Evolutionary conservation across 2,329 filamentous ascomycete species (phyloP), one percentile per base, ranked within the genome.

Genomic region (Lachnellula suecica): DNA sequence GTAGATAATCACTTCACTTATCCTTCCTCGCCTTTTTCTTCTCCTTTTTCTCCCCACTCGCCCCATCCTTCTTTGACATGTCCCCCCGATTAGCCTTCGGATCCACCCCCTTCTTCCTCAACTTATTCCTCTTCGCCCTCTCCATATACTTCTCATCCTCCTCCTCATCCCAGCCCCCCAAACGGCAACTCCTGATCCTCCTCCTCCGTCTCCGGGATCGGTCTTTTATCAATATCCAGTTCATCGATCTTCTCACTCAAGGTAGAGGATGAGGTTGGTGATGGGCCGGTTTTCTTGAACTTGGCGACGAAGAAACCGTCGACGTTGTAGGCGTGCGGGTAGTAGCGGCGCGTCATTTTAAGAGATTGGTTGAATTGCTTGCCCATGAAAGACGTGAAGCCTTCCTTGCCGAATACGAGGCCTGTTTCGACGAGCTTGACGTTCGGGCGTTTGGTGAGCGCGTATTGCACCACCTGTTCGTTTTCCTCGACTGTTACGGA

Each of bases 261-360:
- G 1, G 59, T 65, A 27, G 58, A 62, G 3, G 63, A 63, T 59
- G 52, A 83, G 51, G 78, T 73, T 1, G 89, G 86, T 37, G 88
- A 89, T 3, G 90, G 88, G 0, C 84, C 93, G 15, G 83, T 83
- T 80, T 99, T 99, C 73, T 96, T 92, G 74, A 99, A 88, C 73
- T 99, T 99, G 66, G 91, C 90, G 56, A 99, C 94, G 70, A 91
- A 99, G 84, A 99, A 99, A 59, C 94, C 94, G 70, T 97, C 94
- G 29, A 99, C 91, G 74, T 97, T 96, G 76, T 94, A 91, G 19
- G 88, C 82, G 70, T 96, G 91, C 1, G 91, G 91, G 73, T 95
- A 96, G 76, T 91, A 96, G 51, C 92, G 79, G 59, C 90, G 79
- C 15, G 91, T 92, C 68, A 92, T 77, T 66, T 87, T 89, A 76